Evolutionary conservation across 179 eudicot genomes (phyloP).

Genomic region (Silene vulgaris): DNA sequence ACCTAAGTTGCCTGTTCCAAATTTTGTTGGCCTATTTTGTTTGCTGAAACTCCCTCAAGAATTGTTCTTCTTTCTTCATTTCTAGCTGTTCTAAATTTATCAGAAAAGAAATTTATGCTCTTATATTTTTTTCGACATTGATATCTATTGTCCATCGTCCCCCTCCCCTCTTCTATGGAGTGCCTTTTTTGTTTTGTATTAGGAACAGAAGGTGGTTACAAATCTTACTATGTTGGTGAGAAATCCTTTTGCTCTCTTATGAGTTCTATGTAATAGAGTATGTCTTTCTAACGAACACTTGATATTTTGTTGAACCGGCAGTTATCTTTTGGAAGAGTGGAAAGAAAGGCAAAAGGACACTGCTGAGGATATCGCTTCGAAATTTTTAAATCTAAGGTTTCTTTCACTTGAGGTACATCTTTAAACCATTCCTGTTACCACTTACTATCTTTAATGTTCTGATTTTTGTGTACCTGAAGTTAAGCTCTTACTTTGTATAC

Average conservation of each 20-base stretch:
- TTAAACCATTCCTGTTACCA: not conserved
- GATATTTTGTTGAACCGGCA: conserved; percentile 30
- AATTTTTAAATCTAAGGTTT: conserved; percentile 62
- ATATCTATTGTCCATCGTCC: not conserved
- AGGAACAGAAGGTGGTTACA: no score
- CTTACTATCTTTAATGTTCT: not conserved
- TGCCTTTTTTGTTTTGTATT: no score
- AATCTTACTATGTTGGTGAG: not conserved
- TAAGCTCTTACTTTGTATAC: not conserved
- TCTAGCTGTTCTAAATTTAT: not conserved
- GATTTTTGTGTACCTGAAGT: not conserved
- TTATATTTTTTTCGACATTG: not conserved
- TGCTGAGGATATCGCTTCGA: conserved; percentile 55
- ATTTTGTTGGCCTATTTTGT: not conserved
- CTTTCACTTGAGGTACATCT: conserved; percentile 74
- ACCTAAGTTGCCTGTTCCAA: not conserved
- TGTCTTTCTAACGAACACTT: conserved; percentile 17
- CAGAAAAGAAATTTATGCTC: not conserved
- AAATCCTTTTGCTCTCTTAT: not conserved
- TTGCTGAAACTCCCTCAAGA: no score
- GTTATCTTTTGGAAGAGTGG: conserved; percentile 97
- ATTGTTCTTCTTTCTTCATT: not conserved
- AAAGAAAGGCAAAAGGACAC: conserved; percentile 71
- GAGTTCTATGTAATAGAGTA: not conserved
- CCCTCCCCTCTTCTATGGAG: no score